Base-by-base conservation (phyloP, 495 filamentous ascomycete species). In the Collariella sp. region DNA sequence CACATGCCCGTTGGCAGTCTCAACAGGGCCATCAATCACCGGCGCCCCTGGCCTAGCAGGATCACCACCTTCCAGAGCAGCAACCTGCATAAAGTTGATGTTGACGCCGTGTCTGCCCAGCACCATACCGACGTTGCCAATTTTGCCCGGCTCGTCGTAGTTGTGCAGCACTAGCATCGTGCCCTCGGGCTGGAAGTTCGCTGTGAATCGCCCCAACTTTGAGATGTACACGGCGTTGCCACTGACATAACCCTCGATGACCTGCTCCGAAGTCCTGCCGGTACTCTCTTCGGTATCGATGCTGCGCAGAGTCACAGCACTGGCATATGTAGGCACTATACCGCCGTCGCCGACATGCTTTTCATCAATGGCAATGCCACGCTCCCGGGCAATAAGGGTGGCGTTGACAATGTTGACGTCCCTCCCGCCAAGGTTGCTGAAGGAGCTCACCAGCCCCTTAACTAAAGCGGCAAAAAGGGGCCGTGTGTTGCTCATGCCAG, bases 331-430 rank as follows among this genome's bases (percentile, higher is more conserved):
- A 18, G 78, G 70, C 1, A 74, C 73, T 13, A 79, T 65, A 36
- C 55, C 63, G 11, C 70, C 70, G 33, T 81, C 76, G 19, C 81
- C 71, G 6, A 72, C 72, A 45, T 80, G 77, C 23, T 74, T 77
- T 68, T 88, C 85, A 60, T 81, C 83, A 46, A 88, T 78, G 29
- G 79, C 72, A 53, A 88, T 81, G 10, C 84, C 85, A 48, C 83
- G 80, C 57, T 87, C 82, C 50, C 77, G 76, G 31, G 84, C 82
- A 16, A 88, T 73, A 49, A 86, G 70, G 19, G 79, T 78, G 0
- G 85, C 85, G 59, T 88, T 87, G 55, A 88, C 84, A 38, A 88
- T 85, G 70, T 86, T 88, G 57, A 88, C 79, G 55, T 85, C 82
- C 29, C 81, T 60, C 2, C 78, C 81, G 45, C 77, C 79, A 0